Evolutionary conservation across 805 yeast species (phyloP).

Genomic region (Dipodascus albidus): DNA sequence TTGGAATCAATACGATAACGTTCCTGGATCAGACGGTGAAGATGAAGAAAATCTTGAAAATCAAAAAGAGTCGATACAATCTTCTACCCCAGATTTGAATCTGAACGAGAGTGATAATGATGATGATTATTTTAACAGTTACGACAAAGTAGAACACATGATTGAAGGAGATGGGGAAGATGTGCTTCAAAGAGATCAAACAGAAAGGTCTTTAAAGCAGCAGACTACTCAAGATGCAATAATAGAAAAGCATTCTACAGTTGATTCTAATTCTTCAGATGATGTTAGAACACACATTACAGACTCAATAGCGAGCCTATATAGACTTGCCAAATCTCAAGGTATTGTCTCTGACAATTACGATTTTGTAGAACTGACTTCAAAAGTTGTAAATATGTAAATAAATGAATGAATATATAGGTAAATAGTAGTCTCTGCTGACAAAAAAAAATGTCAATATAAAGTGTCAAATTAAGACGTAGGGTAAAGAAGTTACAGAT

Average conservation of each 20-base stretch:
- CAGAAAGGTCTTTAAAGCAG: slow-evolving; percentile 4
- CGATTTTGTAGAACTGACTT: neutral
- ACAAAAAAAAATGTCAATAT: too few relatives aligned
- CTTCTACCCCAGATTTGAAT: too few relatives aligned
- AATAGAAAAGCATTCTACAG: too few relatives aligned
- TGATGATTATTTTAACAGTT: slow-evolving; percentile 3
- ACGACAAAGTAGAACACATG: slow-evolving; percentile 13
- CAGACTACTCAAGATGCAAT: too few relatives aligned
- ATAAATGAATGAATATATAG: too few relatives aligned
- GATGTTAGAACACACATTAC: neutral
- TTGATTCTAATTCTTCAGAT: neutral
- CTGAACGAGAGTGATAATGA: too few relatives aligned
- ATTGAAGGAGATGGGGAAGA: slow-evolving; percentile 10
- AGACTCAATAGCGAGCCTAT: neutral
- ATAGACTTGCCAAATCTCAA: neutral
- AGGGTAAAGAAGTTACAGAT: too few relatives aligned
- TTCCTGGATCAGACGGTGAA: slow-evolving; percentile 3
- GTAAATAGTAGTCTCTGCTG: too few relatives aligned
- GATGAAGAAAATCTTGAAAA: neutral
- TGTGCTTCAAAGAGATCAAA: slow-evolving; percentile 7
- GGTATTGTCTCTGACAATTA: neutral
- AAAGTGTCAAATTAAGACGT: neutral
- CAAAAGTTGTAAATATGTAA: neutral
- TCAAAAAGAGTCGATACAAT: too few relatives aligned
- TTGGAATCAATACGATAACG: slow-evolving; percentile 8